Evolutionary conservation across 2,329 filamentous ascomycete genomes (phyloP), one percentile per base, ranked within the genome.

Genomic region (Cercospora zeae-maydis): DNA sequence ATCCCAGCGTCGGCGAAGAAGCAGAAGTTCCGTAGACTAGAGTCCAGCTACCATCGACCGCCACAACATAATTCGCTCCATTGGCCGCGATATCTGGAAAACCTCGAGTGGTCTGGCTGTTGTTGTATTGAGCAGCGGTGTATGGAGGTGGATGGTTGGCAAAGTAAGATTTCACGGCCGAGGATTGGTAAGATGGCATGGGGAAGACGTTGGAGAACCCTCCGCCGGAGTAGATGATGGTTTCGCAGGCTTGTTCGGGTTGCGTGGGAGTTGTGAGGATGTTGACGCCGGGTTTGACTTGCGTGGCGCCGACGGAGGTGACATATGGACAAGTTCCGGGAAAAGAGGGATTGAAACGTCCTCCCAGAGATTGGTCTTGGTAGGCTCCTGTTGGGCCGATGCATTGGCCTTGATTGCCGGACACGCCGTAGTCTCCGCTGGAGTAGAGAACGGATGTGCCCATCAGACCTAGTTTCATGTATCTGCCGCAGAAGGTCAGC

Each of bases 401-500:
- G 53, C 67, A 69, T 54, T 64, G 62, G 16, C 59, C 59, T 13
- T 13, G 51, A 39, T 75, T 69, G 33, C 59, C 59, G n/a, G 73
- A 73, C 7, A 76, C 75, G 39, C 75, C 74, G 57, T 73, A 78
- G 70, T 84, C 82, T n/a, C 82, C 82, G 2, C 78, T 80, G 0
- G 81, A 80, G 67, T 81, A 83, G 34, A 85, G 63, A 14, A 86
- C 73, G 1, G 80, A 79, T 10, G 83, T 77, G 19, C 65, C 61
- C 78, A 78, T 67, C 77, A 81, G 19, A 16, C 80, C 82, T 1
- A 85, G 78, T 75, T 86, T 85, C 79, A 84, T 79, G 72, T 82
- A 49, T 9, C 42, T 49, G 42, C 19, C 14, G 13, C 6, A 21
- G 4, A 24, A 14, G 19, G 42, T 47, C 8, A 47, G 42, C n/a